Evolutionary conservation across 2,329 filamentous ascomycete species (phyloP).

Genomic region (Scleromitrula shiraiana): DNA sequence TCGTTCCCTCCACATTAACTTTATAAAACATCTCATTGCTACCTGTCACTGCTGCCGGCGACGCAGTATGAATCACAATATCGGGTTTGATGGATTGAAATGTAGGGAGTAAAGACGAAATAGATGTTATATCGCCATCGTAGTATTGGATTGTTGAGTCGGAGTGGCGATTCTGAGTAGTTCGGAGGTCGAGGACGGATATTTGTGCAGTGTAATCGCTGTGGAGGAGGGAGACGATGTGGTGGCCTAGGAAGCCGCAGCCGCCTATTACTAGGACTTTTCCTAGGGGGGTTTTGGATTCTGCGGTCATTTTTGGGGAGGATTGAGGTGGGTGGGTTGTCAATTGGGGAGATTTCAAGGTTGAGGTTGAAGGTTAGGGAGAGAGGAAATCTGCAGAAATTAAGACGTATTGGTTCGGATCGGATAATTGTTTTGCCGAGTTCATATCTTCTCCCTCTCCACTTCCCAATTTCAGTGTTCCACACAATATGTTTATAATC

Average conservation of each 20-base stretch:
- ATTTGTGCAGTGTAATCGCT: constrained; percentile 46
- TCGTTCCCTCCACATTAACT: constrained; percentile 85
- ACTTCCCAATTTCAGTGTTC: too few species aligned
- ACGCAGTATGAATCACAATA: constrained; percentile 87
- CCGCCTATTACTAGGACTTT: constrained; percentile 73
- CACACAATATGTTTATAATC: too few species aligned
- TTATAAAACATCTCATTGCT: constrained; percentile 59
- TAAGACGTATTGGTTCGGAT: too few species aligned
- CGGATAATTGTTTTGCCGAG: too few species aligned
- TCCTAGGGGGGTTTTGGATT: constrained; percentile 40
- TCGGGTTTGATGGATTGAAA: constrained; percentile 64
- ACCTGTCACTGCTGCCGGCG: constrained; percentile 49
- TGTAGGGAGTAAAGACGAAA: constrained; percentile 49
- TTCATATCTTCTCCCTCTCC: too few species aligned
- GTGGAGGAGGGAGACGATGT: constrained; percentile 68
- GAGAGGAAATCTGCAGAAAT: too few species aligned
- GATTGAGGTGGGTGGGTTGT: too few species aligned
- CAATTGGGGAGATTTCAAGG: too few species aligned
- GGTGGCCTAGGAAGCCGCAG: constrained; percentile 77
- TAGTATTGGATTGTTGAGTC: constrained; percentile 49
- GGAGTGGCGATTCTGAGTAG: constrained; percentile 56
- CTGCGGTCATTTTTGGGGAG: constrained; percentile 3
- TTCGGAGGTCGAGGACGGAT: constrained; percentile 65
- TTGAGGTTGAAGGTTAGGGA: too few species aligned
- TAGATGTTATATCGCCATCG: constrained; percentile 70